Percentiles rank a stretch among this genome's conserved stretches.
These are phyloP conservation scores for Talaromyces sp. DNA, from an alignment of 2,329 filamentous ascomycete genomes.

Conservation along the genomic window DNA sequence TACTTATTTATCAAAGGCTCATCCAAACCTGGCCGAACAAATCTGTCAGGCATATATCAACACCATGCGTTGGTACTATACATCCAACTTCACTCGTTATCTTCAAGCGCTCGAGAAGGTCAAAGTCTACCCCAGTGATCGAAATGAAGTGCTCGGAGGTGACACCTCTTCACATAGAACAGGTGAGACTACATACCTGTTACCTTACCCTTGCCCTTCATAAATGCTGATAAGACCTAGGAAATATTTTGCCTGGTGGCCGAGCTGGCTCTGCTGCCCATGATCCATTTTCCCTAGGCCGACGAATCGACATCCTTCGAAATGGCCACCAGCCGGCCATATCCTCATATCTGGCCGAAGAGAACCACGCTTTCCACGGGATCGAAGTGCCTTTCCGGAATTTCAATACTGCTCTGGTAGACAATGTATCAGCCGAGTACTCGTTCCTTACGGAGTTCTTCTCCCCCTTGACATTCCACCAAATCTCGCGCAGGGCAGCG, in stretches of 20 bases:
- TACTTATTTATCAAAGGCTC: slow-evolving; percentile 79
- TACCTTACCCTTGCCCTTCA: not conserved
- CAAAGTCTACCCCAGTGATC: slow-evolving; percentile 79
- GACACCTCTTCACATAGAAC: slow-evolving; percentile 70
- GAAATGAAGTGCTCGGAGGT: slow-evolving; percentile 77
- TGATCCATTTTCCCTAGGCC: slow-evolving; percentile 86
- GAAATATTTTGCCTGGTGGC: slow-evolving; percentile 41
- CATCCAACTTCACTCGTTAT: slow-evolving; percentile 88
- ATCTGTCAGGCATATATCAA: slow-evolving; percentile 94
- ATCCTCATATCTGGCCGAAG: slow-evolving; percentile 86
- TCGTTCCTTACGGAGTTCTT: slow-evolving; percentile 92
- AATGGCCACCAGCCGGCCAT: slow-evolving; percentile 74
- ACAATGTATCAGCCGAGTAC: slow-evolving; percentile 94
- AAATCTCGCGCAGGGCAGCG: slow-evolving; percentile 79
- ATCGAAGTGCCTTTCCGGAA: slow-evolving; percentile 89
- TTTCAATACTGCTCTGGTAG: slow-evolving; percentile 90
- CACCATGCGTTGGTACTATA: slow-evolving; percentile 98
- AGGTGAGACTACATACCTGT: slow-evolving; percentile 36
- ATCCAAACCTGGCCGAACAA: slow-evolving; percentile 81
- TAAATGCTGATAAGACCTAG: slow-evolving; percentile 21
- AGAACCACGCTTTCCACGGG: slow-evolving; percentile 82
- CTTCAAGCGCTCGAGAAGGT: slow-evolving; percentile 80
- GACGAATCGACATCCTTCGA: slow-evolving; percentile 79
- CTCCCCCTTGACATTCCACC: slow-evolving; percentile 72
- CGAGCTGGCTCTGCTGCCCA: slow-evolving; percentile 55